phyloP scores from a whole-genome alignment of 2,329 filamentous ascomycete genomes.

The Aschersonia sp. region DNA sequence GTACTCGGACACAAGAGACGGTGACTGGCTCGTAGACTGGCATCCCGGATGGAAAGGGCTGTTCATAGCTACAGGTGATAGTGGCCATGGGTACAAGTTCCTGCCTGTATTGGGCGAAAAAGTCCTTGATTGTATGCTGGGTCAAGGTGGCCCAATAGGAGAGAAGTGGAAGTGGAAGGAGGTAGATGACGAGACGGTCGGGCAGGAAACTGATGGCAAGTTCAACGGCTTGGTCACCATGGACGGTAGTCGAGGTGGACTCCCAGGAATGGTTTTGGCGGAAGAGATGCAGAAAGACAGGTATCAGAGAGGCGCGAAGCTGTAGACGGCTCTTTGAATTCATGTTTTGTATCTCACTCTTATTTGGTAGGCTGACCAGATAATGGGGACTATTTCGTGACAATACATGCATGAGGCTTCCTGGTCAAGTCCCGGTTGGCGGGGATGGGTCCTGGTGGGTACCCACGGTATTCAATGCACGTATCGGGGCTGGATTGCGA shows the following conservation, averaged over 20 bases:
- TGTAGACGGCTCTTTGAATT: not conserved
- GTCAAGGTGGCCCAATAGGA: constrained; percentile 33
- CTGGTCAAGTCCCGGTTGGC: no score
- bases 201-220: constrained; percentile 18
- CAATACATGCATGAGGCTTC: no score
- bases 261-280: constrained; percentile 28
- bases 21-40: constrained; percentile 57
- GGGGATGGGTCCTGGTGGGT: no score
- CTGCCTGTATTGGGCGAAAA: constrained; percentile 50
- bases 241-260: constrained; percentile 37
- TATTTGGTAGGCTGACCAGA: no score
- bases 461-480: constrained; percentile 3
- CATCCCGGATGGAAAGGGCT: constrained; percentile 46
- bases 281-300: constrained; percentile 21
- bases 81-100: constrained; percentile 56
- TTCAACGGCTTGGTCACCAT: constrained; percentile 29
- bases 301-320: not conserved
- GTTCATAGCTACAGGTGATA: constrained; percentile 48
- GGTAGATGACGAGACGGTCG: constrained; percentile 23
- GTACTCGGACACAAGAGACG: constrained; percentile 61
- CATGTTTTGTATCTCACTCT: no score
- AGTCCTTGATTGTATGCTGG: constrained; percentile 39
- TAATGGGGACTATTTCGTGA: no score
- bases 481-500: constrained; percentile 4
- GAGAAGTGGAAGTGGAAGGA: constrained; percentile 51